Evolutionary conservation across 192 early-diverging fungal species (phyloP).

Genomic region (Linderina pennispora): DNA sequence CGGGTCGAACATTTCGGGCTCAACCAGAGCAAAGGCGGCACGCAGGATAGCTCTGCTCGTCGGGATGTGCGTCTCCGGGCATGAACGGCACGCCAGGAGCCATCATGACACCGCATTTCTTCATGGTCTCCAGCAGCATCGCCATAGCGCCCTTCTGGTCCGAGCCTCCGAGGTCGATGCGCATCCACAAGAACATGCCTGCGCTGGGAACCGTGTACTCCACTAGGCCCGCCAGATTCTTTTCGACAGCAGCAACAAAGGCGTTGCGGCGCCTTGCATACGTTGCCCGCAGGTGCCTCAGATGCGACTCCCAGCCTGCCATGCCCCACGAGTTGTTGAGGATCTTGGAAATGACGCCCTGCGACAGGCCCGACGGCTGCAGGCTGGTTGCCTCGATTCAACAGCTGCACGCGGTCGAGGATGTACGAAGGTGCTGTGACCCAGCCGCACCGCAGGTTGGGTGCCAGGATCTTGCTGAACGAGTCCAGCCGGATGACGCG

Average conservation of each 20-base stretch:
- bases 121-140: constrained; percentile 33
- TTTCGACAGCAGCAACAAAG: constrained; percentile 59
- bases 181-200: constrained; percentile 92
- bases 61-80: no score
- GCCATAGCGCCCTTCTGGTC: constrained; percentile 25
- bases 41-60: constrained; percentile 30
- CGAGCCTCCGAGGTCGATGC: constrained; percentile 31
- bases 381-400: constrained; percentile 76
- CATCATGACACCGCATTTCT: constrained; percentile 46
- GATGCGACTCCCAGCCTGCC: constrained; percentile 72
- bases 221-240: constrained; percentile 54
- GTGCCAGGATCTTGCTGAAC: constrained; percentile 87
- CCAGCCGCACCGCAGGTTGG: constrained; percentile 84
- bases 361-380: constrained; percentile 82
- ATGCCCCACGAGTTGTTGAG: constrained; percentile 72
- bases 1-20: constrained; percentile 42
- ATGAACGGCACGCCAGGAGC: constrained; percentile 35
- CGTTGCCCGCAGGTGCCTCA: constrained; percentile 55
- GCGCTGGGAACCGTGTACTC: constrained; percentile 56
- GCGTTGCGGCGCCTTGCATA: constrained; percentile 66
- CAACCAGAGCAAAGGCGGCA: constrained; percentile 38
- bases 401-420: constrained; percentile 69
- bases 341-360: constrained; percentile 65
- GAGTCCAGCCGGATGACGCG: constrained; percentile 90
- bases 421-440: constrained; percentile 61